phyloP scores from a whole-genome alignment of 2,329 filamentous ascomycete species.

The Colletotrichum tropicale region DNA sequence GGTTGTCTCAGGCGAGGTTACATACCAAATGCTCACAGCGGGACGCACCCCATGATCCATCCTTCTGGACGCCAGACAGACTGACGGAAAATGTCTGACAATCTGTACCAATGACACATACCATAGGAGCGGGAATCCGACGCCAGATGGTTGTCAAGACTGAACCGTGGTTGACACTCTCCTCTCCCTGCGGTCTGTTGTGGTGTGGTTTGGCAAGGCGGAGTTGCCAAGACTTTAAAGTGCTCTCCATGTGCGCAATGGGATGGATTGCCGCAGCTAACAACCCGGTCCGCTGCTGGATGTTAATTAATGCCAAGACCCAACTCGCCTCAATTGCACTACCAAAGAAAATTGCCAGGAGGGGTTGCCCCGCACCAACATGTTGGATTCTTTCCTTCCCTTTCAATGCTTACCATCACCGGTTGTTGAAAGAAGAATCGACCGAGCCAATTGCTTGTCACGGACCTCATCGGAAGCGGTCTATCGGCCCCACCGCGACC shows the following conservation, averaged over 20 bases:
- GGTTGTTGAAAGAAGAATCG: neutral
- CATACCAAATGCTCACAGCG: neutral
- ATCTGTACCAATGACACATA: neutral
- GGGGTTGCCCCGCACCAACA: neutral
- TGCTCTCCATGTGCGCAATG: neutral
- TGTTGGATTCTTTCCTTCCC: neutral
- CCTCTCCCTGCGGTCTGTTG: neutral
- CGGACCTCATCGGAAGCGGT: neutral
- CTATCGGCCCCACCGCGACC: slow-evolving; percentile 2
- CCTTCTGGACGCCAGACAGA: neutral
- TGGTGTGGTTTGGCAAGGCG: slow-evolving; percentile 3
- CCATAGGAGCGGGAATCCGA: neutral
- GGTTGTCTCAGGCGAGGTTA: neutral
- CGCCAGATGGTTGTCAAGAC: neutral
- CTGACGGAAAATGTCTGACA: neutral
- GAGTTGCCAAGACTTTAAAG: slow-evolving; percentile 13
- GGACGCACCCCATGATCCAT: neutral
- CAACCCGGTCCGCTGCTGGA: slow-evolving; percentile 8
- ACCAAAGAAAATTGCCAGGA: neutral
- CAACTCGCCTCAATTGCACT: neutral
- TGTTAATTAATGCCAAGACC: slow-evolving; percentile 15
- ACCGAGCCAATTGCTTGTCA: neutral
- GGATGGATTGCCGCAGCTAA: slow-evolving; percentile 11
- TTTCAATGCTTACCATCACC: neutral
- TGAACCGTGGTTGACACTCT: neutral